Base-by-base conservation (phyloP, 2,329 filamentous ascomycete genomes). In the Nigrograna mackinnonii region DNA sequence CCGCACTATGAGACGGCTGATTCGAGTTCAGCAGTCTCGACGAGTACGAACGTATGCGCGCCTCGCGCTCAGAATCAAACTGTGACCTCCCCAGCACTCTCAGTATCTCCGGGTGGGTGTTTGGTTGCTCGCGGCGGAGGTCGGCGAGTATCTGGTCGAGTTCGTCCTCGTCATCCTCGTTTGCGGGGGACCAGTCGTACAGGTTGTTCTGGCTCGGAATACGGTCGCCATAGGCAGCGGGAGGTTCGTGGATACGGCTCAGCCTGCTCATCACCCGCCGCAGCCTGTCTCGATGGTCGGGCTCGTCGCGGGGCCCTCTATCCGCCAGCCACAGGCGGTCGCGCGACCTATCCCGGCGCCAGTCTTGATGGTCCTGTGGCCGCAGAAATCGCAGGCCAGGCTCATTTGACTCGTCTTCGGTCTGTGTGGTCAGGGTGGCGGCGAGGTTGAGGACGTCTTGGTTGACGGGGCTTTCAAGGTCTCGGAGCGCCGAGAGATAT, bases 101-200 rank as follows among this genome's bases (percentile, higher is more conserved):
- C 36, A 69, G 50, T 9, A 71, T 62, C 33, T 73, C 69, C 6
- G 67, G 65, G 37, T 70, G 63, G 4, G 65, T 66, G 36, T 60
- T 59, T 2, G 66, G 59, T 43, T 68, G 66, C 43, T 71, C 62
- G 37, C 62, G 59, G 16, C 71, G 58, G 39, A 75, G 50, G 39
- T 73, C 69, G 11, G 57, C 54, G 37, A 74, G 56, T 36, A 74
- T 70, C 34, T 62, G 61, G 35, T 71, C 65, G 37, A 72, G 57
- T 45, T 73, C 71, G 40, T 61, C 60, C 38, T 69, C 64, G 39
- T 62, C 58, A 19, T 57, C 58, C 37, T 67, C 57, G 28, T 55
- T 59, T 6, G 71, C 71, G 7, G 80, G 80, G 22, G 79, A 79
- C 81, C 81, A 84, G 59, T 82, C 80, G 62, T 84, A 83, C 32